These are phyloP conservation scores for Tylopilus microsporus DNA, from an alignment of 1,284 basidiomycete species.

Conservation along the genomic window DNA sequence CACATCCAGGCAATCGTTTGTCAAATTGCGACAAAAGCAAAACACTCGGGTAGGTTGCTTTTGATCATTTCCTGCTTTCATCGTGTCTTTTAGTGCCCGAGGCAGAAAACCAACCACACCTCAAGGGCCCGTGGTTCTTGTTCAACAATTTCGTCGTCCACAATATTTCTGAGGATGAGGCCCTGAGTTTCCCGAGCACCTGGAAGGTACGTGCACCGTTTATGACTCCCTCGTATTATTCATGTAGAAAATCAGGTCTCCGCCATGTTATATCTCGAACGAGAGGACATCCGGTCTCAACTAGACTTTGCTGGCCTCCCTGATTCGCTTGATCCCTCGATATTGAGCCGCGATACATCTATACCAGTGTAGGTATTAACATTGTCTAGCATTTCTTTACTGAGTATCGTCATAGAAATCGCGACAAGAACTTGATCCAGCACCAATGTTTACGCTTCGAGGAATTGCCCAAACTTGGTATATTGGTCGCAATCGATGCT, in stretches of 20 bases:
- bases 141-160: constrained; percentile 97
- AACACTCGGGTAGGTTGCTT: constrained; percentile 53
- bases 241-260: constrained; percentile 58
- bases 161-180: constrained; percentile 81
- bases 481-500: constrained; percentile 91
- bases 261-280: constrained; percentile 82
- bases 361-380: constrained; percentile 67
- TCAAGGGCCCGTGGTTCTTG: constrained; percentile 73
- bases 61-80: neutral
- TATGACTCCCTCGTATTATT: neutral
- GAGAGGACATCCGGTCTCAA: constrained; percentile 55
- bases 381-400: neutral
- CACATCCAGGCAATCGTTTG: constrained; percentile 69
- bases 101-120: constrained; percentile 39
- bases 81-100: constrained; percentile 51
- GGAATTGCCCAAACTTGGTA: constrained; percentile 85
- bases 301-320: constrained; percentile 68
- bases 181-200: constrained; percentile 76
- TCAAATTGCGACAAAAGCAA: constrained; percentile 76
- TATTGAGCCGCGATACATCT: constrained; percentile 76
- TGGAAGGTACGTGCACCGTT: constrained; percentile 71
- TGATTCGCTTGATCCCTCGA: constrained; percentile 63
- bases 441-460: constrained; percentile 68
- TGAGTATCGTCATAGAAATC: constrained; percentile 45
- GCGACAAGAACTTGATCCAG: constrained; percentile 68